These are phyloP conservation scores for Wickerhamomyces chambardii DNA, from an alignment of 805 yeast species.

Conservation along the genomic window DNA sequence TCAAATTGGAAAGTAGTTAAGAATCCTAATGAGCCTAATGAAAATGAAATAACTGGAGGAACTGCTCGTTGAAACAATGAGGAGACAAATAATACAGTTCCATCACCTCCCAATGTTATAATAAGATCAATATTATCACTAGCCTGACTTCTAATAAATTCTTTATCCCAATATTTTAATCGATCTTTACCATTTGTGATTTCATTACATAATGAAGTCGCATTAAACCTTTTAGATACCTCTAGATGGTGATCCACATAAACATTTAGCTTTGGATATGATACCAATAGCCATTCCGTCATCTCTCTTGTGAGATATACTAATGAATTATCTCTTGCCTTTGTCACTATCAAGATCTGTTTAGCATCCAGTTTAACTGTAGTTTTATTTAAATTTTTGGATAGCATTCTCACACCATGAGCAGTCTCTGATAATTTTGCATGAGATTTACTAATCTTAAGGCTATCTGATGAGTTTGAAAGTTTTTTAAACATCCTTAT, in stretches of 20 bases:
- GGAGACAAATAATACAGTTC: conserved; percentile 86
- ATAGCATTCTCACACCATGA: conserved; percentile 67
- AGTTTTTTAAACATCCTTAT: conserved; percentile 13
- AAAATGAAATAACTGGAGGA: conserved; percentile 87
- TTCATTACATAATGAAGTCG: conserved; percentile 38
- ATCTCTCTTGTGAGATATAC: conserved; percentile 71
- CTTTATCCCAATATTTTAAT: conserved; percentile 64
- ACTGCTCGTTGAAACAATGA: conserved; percentile 77
- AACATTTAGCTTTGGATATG: conserved; percentile 33
- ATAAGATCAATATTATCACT: conserved; percentile 60
- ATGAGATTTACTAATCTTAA: conserved; percentile 55
- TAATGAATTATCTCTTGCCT: conserved; percentile 76
- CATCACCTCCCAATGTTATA: conserved; percentile 93
- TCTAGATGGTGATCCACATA: conserved; percentile 70
- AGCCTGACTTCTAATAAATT: conserved; percentile 31
- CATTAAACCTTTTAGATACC: conserved; percentile 54
- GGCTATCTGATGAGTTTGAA: conserved; percentile 25
- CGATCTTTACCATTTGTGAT: conserved; percentile 34
- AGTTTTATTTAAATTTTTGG: conserved; percentile 63
- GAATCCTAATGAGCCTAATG: conserved; percentile 89
- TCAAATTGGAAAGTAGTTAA: conserved; percentile 80
- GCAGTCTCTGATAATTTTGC: conserved; percentile 75
- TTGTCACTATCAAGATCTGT: conserved; percentile 78
- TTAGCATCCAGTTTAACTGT: conserved; percentile 62
- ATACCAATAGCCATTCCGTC: conserved; percentile 61